Percentiles rank a stretch among this genome's conserved stretches.
These are phyloP conservation scores for Aureobasidium sp. DNA, from an alignment of 2,329 filamentous ascomycete species.

Conservation along the genomic window DNA sequence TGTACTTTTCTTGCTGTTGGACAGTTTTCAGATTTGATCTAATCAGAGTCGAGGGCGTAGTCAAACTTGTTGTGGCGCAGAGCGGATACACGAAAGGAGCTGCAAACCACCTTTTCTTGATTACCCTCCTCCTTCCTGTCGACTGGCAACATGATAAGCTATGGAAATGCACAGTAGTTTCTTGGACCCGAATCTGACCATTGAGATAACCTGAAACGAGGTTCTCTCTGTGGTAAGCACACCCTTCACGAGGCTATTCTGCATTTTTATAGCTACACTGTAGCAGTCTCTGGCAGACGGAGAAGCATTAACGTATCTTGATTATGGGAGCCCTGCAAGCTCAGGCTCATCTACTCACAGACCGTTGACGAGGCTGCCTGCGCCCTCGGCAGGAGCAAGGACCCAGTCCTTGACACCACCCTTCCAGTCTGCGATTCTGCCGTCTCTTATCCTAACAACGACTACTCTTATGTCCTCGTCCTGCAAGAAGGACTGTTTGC, in stretches of 20 bases:
- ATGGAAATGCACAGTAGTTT: not conserved
- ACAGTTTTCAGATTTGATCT: no score
- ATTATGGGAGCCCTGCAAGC: not conserved
- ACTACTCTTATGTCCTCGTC: conserved; percentile 83
- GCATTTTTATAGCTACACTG: not conserved
- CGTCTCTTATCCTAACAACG: conserved; percentile 74
- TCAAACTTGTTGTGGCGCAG: no score
- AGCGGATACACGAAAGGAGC: not conserved
- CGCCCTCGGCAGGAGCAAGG: conserved; percentile 14
- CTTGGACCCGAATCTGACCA: not conserved
- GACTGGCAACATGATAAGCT: not conserved
- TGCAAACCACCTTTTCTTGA: not conserved
- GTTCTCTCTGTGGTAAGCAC: not conserved
- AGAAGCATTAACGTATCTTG: not conserved
- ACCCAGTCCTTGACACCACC: conserved; percentile 80
- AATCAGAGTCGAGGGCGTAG: no score
- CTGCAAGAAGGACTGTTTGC: conserved; percentile 63
- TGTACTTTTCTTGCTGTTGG: not conserved
- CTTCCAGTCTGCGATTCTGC: conserved; percentile 90
- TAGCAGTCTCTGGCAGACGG: no score
- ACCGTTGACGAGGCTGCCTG: not conserved
- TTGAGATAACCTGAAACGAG: not conserved
- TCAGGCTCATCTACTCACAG: not conserved
- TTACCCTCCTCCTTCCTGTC: no score
- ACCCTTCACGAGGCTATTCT: not conserved